A percentile compares a stretch with the other conserved stretches of the same genome.
Evolutionary conservation across 345 rosid genomes (phyloP).

Genomic region (Isatis tinctoria): DNA sequence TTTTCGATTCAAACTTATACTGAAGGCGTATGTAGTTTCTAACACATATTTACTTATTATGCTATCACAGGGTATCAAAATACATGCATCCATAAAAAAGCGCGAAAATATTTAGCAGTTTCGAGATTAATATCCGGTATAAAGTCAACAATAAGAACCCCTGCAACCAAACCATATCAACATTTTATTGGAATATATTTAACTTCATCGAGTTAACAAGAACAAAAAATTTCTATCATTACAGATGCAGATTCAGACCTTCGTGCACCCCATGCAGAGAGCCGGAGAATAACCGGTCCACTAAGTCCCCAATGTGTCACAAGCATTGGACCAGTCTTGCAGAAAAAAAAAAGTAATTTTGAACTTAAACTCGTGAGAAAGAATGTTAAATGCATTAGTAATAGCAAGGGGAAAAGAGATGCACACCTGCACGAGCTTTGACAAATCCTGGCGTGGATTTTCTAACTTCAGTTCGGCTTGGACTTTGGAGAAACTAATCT

Average conservation of each 20-base stretch:
- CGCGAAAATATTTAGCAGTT: slow-evolving; percentile 54
- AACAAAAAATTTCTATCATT: not conserved
- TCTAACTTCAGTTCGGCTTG: slow-evolving; percentile 61
- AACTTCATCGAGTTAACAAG: not conserved
- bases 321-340: slow-evolving; percentile 84
- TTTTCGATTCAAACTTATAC: too few relatives aligned
- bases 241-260: slow-evolving; percentile 38
- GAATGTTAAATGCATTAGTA: not conserved
- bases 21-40: too few relatives aligned
- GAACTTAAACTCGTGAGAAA: not conserved
- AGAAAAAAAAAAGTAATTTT: not conserved
- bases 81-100: too few relatives aligned
- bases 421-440: slow-evolving; percentile 64
- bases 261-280: slow-evolving; percentile 98
- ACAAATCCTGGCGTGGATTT: slow-evolving; percentile 34
- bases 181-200: not conserved
- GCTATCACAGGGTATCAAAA: too few relatives aligned
- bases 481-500: slow-evolving; percentile 88
- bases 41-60: too few relatives aligned
- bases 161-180: slow-evolving; percentile 47
- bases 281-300: slow-evolving; percentile 82
- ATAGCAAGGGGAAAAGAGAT: slow-evolving; percentile 4
- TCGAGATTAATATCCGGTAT: slow-evolving; percentile 68
- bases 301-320: slow-evolving; percentile 98
- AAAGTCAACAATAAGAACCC: slow-evolving; percentile 67